Percentiles rank a stretch among this genome's conserved stretches.
phyloP scores from a whole-genome alignment of 1,139 yeast genomes.

The Suhomyces wounanorum region DNA sequence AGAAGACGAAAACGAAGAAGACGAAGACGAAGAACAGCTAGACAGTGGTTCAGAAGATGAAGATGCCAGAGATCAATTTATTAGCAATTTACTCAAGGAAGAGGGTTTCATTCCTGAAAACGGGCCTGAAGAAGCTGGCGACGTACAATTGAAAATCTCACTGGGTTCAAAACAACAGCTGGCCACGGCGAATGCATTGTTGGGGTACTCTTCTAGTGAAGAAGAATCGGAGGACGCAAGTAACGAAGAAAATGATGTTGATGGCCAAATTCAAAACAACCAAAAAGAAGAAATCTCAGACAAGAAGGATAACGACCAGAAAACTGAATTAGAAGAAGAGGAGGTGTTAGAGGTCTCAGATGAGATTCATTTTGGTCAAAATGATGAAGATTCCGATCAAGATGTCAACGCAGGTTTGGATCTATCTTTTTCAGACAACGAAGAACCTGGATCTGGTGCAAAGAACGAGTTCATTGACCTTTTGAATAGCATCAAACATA shows the following conservation, averaged over 20 bases:
- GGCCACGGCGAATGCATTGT: not conserved
- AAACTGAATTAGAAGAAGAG: too few relatives aligned
- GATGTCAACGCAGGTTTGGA: conserved; percentile 20
- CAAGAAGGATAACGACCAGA: not conserved
- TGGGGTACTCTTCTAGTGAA: conserved; percentile 15
- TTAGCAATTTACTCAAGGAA: conserved; percentile 22
- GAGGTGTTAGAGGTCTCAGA: too few relatives aligned
- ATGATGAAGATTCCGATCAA: conserved; percentile 1
- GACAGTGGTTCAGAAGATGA: conserved; percentile 9
- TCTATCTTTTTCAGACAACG: conserved; percentile 23
- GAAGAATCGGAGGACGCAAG: conserved; percentile 14
- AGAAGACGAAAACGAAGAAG: conserved; percentile 2
- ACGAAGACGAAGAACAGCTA: conserved; percentile 8
- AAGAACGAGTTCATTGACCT: conserved; percentile 22
- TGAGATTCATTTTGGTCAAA: not conserved
- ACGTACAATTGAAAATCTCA: not conserved
- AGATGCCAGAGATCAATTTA: conserved; percentile 17
- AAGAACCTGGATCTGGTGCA: not conserved
- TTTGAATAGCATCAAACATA: conserved; percentile 25
- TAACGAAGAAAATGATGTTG: conserved; percentile 9
- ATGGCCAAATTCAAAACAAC: conserved; percentile 4
- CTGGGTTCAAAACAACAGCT: not conserved
- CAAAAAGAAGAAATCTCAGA: conserved; percentile 5
- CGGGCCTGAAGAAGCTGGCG: not conserved
- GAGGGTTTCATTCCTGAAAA: conserved; percentile 19